Evolutionary conservation across 371 early-diverging fungal species (phyloP).

Genomic region (Mortierella sp.): DNA sequence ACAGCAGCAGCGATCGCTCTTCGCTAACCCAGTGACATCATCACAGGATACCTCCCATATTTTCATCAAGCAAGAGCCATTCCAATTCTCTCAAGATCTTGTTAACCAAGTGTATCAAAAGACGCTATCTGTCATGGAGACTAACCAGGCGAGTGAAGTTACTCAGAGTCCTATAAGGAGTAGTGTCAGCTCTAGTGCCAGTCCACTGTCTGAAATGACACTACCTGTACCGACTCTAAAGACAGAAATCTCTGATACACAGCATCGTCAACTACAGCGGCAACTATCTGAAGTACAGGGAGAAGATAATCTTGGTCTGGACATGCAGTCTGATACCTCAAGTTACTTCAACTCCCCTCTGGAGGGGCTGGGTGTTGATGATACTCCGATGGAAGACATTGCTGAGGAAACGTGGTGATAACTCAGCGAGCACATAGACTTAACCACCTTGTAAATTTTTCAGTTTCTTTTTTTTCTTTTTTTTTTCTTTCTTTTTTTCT

Average conservation of each 20-base stretch:
- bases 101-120: slow-evolving; percentile 56
- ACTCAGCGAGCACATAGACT: background rate
- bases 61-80: slow-evolving; percentile 50
- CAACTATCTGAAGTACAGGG: slow-evolving; percentile 24
- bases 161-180: slow-evolving; percentile 24
- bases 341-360: slow-evolving; percentile 45
- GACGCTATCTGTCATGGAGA: slow-evolving; percentile 44
- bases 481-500: background rate
- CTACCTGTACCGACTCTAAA: slow-evolving; percentile 38
- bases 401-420: slow-evolving; percentile 47
- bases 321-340: slow-evolving; percentile 29
- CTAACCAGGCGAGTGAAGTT: slow-evolving; percentile 10
- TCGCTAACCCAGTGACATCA: background rate
- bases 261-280: slow-evolving; percentile 23
- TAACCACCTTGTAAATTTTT: background rate
- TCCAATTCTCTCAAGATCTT: slow-evolving; percentile 46
- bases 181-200: slow-evolving; percentile 21
- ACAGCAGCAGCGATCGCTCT: slow-evolving; percentile 23
- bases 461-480: background rate
- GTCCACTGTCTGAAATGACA: slow-evolving; percentile 47
- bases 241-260: slow-evolving; percentile 19
- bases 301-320: slow-evolving; percentile 23
- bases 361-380: slow-evolving; percentile 44
- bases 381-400: slow-evolving; percentile 53
- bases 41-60: slow-evolving; percentile 25